phyloP scores from a whole-genome alignment of 2,329 filamentous ascomycete genomes.

The Ploettnerulaceae sp. region DNA sequence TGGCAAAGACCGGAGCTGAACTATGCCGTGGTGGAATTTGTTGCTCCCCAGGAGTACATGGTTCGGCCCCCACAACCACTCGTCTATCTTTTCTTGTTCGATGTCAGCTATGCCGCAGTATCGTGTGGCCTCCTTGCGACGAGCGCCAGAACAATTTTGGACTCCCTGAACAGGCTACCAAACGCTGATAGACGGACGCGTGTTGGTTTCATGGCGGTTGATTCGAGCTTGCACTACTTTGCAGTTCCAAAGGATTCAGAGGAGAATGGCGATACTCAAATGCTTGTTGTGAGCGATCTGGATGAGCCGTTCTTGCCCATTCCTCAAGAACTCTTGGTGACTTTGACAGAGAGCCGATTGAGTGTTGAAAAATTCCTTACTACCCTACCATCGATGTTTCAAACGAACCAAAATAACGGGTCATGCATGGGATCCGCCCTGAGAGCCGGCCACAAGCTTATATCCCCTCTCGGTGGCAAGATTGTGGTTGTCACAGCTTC shows the following conservation, averaged over 20 bases:
- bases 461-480: constrained; percentile 90
- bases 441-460: constrained; percentile 90
- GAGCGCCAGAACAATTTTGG: constrained; percentile 85
- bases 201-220: constrained; percentile 91
- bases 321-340: constrained; percentile 85
- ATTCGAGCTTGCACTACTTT: constrained; percentile 94
- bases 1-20: constrained; percentile 93
- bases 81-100: constrained; percentile 92
- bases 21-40: constrained; percentile 93
- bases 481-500: constrained; percentile 87
- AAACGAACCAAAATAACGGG: constrained; percentile 80
- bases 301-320: constrained; percentile 96
- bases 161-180: constrained; percentile 95
- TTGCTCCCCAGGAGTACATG: constrained; percentile 99
- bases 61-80: constrained; percentile 92
- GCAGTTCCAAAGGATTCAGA: constrained; percentile 84
- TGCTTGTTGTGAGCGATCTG: constrained; percentile 91
- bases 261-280: constrained; percentile 77
- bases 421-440: constrained; percentile 96
- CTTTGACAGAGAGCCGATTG: constrained; percentile 79
- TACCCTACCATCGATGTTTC: constrained; percentile 94
- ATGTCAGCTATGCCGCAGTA: constrained; percentile 86
- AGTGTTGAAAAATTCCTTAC: constrained; percentile 89
- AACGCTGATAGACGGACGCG: constrained; percentile 91
- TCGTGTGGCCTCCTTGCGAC: constrained; percentile 89